phyloP scores from a whole-genome alignment of 208 protist genomes.

The Trypanosoma melophagium region DNA sequence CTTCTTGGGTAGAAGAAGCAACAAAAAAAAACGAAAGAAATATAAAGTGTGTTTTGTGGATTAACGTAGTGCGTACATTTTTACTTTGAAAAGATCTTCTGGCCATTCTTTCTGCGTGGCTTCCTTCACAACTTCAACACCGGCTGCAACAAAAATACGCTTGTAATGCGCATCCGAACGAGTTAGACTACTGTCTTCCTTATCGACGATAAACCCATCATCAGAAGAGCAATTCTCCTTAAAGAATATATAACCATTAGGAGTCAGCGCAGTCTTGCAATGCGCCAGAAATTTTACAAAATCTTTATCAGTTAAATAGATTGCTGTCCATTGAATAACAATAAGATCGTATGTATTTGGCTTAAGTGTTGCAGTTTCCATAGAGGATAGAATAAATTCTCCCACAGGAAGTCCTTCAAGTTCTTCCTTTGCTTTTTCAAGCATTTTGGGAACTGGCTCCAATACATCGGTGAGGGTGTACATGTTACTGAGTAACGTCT shows the following conservation, averaged over 20 bases:
- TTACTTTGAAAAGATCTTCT: conserved; percentile 71
- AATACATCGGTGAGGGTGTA: conserved; percentile 81
- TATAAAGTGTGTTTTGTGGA: neutral
- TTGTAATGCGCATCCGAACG: conserved; percentile 88
- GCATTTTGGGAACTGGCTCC: conserved; percentile 85
- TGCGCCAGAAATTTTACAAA: conserved; percentile 84
- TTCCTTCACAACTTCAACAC: conserved; percentile 64
- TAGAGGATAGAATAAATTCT: conserved; percentile 77
- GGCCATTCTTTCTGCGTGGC: conserved; percentile 79
- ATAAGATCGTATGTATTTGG: conserved; percentile 85
- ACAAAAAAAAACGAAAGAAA: neutral
- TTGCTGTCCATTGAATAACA: conserved; percentile 92
- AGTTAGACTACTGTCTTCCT: conserved; percentile 88
- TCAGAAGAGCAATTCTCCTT: conserved; percentile 85
- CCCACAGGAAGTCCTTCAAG: conserved; percentile 69
- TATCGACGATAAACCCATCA: conserved; percentile 80
- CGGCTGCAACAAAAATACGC: conserved; percentile 66
- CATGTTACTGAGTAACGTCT: conserved; percentile 61
- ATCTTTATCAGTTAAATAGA: conserved; percentile 92
- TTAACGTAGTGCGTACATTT: conserved; percentile 89
- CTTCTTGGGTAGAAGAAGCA: neutral
- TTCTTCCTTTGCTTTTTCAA: conserved; percentile 82
- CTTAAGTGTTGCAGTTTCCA: conserved; percentile 68
- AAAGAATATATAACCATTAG: conserved; percentile 88
- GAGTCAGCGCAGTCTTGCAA: conserved; percentile 72